Evolutionary conservation across 495 filamentous ascomycete species (phyloP).

Genomic region (Cenococcum geophilum): DNA sequence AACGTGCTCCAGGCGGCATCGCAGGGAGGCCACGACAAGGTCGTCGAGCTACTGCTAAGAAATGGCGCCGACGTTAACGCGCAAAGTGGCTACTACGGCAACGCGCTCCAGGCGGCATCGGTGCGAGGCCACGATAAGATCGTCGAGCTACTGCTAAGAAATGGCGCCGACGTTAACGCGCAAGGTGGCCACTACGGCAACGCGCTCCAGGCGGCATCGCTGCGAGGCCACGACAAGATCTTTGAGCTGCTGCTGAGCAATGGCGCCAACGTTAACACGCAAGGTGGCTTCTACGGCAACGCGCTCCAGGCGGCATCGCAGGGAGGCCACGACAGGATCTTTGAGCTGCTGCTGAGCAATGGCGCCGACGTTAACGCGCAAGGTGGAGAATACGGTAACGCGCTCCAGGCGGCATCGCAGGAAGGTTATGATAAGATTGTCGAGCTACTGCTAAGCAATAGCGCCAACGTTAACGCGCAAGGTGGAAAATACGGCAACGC

Average conservation of each 20-base stretch:
- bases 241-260: slow-evolving; percentile 10
- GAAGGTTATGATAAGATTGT: too few relatives aligned
- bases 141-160: neutral
- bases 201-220: too few relatives aligned
- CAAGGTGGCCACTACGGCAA: too few relatives aligned
- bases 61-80: slow-evolving; percentile 6
- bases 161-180: too few relatives aligned
- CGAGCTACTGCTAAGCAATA: too few relatives aligned
- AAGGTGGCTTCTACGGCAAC: slow-evolving; percentile 3
- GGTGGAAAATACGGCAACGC: too few relatives aligned
- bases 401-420: slow-evolving; percentile 11
- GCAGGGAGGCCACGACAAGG: too few relatives aligned
- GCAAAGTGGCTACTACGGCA: slow-evolving; percentile 11
- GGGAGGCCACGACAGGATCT: slow-evolving; percentile 1
- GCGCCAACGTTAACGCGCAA: too few relatives aligned
- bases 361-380: slow-evolving; percentile 9
- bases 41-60: slow-evolving; percentile 3
- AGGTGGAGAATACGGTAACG: too few relatives aligned
- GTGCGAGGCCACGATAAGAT: neutral
- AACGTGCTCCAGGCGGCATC: neutral
- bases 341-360: slow-evolving; percentile 10
- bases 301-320: slow-evolving; percentile 1
- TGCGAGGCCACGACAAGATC: too few relatives aligned
- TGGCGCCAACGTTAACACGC: slow-evolving; percentile 9
- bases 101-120: slow-evolving; percentile 10